phyloP scores from a whole-genome alignment of 75 land plant species.

The Cryptomeria japonica region DNA sequence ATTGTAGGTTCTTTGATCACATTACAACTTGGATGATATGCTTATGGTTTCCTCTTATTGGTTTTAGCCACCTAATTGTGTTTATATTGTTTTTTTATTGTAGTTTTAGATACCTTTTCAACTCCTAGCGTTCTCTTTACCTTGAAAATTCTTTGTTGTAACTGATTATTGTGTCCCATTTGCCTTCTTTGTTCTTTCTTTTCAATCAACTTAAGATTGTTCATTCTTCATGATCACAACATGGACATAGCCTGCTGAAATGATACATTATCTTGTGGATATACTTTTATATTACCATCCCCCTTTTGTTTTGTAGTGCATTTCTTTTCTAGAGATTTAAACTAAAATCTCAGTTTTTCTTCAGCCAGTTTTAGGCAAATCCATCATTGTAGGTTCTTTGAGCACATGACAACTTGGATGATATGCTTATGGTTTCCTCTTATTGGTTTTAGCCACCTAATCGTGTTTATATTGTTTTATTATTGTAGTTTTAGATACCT shows the following conservation, averaged over 20 bases:
- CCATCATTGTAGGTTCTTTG: too few relatives aligned
- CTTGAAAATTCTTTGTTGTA: background rate
- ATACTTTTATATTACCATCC: background rate
- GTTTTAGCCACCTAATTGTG: background rate
- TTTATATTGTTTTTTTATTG: background rate
- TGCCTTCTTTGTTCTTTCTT: background rate
- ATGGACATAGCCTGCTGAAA: background rate
- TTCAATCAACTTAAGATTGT: background rate
- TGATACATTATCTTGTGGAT: background rate
- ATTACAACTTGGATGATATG: background rate
- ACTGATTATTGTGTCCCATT: background rate
- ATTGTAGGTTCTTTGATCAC: too few relatives aligned
- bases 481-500: too few relatives aligned
- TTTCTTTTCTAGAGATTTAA: background rate
- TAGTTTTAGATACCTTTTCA: too few relatives aligned
- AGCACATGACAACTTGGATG: background rate
- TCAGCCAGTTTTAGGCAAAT: too few relatives aligned
- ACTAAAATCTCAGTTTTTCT: too few relatives aligned
- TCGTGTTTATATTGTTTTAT: background rate
- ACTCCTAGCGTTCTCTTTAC: background rate
- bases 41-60: background rate
- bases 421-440: background rate
- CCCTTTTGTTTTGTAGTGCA: background rate
- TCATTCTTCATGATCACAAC: background rate
- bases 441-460: background rate